Evolutionary conservation across 2,329 filamentous ascomycete species (phyloP).

Genomic region (Monosporascus sp.): DNA sequence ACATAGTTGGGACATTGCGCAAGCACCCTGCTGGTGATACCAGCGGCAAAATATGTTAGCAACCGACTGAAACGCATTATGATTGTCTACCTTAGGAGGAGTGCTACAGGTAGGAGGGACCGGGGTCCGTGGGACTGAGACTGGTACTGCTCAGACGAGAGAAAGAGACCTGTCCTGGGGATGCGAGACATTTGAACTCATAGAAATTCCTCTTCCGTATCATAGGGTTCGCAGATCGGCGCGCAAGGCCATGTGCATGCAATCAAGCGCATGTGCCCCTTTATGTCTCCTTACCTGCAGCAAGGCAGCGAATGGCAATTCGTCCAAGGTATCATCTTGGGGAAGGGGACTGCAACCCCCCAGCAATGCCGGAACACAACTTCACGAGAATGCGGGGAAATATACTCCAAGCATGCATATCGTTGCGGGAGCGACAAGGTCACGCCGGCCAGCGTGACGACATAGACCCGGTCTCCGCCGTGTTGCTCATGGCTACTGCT

Average conservation of each 20-base stretch:
- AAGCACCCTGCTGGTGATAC: constrained; percentile 2
- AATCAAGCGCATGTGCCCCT: background rate
- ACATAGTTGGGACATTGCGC: constrained; percentile 59
- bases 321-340: background rate
- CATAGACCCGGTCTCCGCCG: too few species aligned
- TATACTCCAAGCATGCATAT: background rate
- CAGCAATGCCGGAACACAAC: background rate
- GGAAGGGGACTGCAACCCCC: background rate
- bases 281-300: background rate
- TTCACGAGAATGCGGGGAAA: background rate
- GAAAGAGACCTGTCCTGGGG: background rate
- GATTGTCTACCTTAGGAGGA: constrained; percentile 3
- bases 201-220: background rate
- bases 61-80: constrained; percentile 8
- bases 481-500: too few species aligned
- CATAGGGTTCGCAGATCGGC: background rate
- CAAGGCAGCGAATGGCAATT: background rate
- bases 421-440: too few species aligned
- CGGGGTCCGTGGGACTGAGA: background rate
- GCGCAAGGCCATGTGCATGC: background rate
- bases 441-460: too few species aligned
- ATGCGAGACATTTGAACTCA: background rate
- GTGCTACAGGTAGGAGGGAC: too few species aligned
- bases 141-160: background rate
- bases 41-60: constrained; percentile 4